A percentile compares a stretch with the other conserved stretches of the same genome.
These are phyloP conservation scores for Paracoccidioides brasiliensis DNA, from an alignment of 2,329 filamentous ascomycete genomes.

Conservation along the genomic window DNA sequence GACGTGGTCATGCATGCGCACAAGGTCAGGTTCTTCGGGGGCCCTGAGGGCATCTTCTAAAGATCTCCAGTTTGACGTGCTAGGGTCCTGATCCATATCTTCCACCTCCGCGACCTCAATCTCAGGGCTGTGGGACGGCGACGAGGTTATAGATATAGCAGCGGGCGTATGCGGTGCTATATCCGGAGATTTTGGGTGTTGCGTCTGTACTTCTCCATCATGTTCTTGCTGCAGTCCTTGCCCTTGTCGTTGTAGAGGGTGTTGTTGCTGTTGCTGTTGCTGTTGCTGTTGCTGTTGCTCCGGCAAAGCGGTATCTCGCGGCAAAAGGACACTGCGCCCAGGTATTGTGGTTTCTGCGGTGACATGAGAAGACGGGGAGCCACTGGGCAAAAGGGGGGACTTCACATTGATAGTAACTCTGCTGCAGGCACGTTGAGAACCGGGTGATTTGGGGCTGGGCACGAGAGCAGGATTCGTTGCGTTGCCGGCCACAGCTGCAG, in stretches of 20 bases:
- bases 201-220: background rate
- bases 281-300: background rate
- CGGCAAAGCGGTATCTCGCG: slow-evolving; percentile 1
- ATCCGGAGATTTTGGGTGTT: background rate
- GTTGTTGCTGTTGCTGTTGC: background rate
- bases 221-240: background rate
- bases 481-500: no score
- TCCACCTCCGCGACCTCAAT: slow-evolving; percentile 39
- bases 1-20: slow-evolving; percentile 23
- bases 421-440: slow-evolving; percentile 26
- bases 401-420: slow-evolving; percentile 38
- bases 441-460: slow-evolving; percentile 15
- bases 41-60: slow-evolving; percentile 24
- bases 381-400: slow-evolving; percentile 18
- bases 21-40: slow-evolving; percentile 19
- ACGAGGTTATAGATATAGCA: slow-evolving; percentile 31
- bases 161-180: slow-evolving; percentile 13
- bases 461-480: slow-evolving; percentile 4
- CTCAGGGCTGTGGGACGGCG: slow-evolving; percentile 32
- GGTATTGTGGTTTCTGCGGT: slow-evolving; percentile 4
- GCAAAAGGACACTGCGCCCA: background rate
- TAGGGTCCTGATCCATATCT: slow-evolving; percentile 37
- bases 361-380: slow-evolving; percentile 11
- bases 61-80: slow-evolving; percentile 32
- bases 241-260: slow-evolving; percentile 4